Evolutionary conservation across 208 protist species (phyloP).

Genomic region (Entamoeba moshkovskii): DNA sequence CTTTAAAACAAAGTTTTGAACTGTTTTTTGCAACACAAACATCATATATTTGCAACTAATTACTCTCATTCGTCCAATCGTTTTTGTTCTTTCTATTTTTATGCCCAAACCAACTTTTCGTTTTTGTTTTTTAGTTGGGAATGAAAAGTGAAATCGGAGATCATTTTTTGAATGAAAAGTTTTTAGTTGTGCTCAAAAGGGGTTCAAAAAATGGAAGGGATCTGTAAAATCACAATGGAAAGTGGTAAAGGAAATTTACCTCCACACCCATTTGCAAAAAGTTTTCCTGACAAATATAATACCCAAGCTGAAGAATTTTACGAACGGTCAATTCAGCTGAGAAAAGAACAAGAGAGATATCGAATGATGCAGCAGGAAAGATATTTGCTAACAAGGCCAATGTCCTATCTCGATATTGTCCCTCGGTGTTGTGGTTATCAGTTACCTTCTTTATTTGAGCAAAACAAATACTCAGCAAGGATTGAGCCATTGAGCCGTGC

Average conservation of each 20-base stretch:
- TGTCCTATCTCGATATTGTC: not conserved
- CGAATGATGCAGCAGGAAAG: not conserved
- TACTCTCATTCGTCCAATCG: no score
- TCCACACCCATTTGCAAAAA: not conserved
- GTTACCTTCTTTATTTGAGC: not conserved
- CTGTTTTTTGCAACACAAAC: no score
- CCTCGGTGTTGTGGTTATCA: not conserved
- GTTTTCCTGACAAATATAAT: not conserved
- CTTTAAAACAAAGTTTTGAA: no score
- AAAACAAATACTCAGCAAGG: not conserved
- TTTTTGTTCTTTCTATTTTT: no score
- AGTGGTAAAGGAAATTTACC: not conserved
- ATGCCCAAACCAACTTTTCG: no score
- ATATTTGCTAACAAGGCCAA: not conserved
- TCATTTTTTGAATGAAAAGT: not conserved
- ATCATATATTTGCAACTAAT: no score
- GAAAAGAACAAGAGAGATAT: not conserved
- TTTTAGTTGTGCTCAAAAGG: not conserved
- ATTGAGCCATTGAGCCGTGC: not conserved
- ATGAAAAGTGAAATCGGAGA: not conserved
- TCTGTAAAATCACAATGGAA: not conserved
- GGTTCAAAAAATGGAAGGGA: not conserved
- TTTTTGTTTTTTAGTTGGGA: no score
- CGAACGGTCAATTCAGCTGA: not conserved
- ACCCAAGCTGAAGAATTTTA: not conserved